phyloP scores from a whole-genome alignment of 1,139 yeast genomes.

The Kodamaea sp. region DNA sequence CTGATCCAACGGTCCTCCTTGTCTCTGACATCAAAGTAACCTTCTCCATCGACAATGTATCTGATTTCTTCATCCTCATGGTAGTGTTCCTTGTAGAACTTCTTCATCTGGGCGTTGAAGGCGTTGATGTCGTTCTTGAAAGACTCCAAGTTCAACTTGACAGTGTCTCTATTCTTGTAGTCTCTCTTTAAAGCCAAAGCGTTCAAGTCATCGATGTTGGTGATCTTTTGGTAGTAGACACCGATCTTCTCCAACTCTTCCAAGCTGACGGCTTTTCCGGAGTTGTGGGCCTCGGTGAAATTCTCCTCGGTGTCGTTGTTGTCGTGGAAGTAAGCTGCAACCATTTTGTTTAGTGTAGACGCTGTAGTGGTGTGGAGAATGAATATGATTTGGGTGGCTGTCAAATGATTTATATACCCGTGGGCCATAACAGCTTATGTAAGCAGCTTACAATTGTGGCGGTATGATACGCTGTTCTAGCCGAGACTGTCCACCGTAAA shows the following conservation, averaged over 20 bases:
- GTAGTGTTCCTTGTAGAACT: conserved; percentile 81
- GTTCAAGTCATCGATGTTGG: conserved; percentile 59
- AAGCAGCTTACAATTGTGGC: too few species aligned
- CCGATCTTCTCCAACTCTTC: conserved; percentile 62
- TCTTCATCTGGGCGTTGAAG: conserved; percentile 63
- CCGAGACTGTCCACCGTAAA: too few species aligned
- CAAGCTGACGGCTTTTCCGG: conserved; percentile 57
- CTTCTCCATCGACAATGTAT: conserved; percentile 85
- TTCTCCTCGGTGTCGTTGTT: conserved; percentile 54
- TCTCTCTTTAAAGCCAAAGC: conserved; percentile 64
- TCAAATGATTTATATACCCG: too few species aligned
- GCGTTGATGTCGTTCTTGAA: conserved; percentile 64
- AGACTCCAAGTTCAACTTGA: conserved; percentile 59
- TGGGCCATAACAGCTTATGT: too few species aligned
- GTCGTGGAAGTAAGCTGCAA: conserved; percentile 73
- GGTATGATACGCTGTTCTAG: too few species aligned
- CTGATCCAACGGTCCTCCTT: conserved; percentile 77
- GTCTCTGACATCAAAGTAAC: conserved; percentile 86
- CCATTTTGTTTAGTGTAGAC: too few species aligned
- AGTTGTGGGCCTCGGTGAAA: conserved; percentile 74
- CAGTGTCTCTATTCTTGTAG: conserved; percentile 79
- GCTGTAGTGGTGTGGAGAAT: too few species aligned
- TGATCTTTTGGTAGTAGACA: conserved; percentile 62
- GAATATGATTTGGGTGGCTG: too few species aligned
- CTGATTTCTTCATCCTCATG: conserved; percentile 98